Base-by-base conservation (phyloP, 371 early-diverging fungal genomes). In the Capillidium heterosporum region DNA sequence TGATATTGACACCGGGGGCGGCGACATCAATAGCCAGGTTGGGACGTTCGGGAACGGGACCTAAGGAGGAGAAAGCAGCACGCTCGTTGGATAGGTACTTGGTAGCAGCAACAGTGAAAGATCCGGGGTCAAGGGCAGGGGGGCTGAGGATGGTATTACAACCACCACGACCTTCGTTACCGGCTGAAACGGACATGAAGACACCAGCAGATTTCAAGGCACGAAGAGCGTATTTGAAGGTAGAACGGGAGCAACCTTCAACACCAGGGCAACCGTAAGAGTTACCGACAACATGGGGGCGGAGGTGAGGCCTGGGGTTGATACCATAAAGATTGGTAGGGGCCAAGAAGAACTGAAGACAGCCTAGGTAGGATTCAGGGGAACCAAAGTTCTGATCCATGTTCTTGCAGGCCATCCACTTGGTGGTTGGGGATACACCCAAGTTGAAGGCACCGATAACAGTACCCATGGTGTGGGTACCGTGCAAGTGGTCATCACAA, bases 1-100 rank as follows among this genome's bases (percentile, higher is more conserved):
- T 66, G 61, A 23, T 66, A 64, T 51, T 55, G 24, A 53, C 52
- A 67, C 41, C 70, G 57, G 59, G 64, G 57, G 35, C 66, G 67
- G 62, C 67, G 2, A 51, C 0, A 32, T 51, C 35, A 11, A 51
- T 32, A 23, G 52, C 15, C 4, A 35, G 7, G 10, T 31, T 28
- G 4, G 15, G 10, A 0, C 52, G 8, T 39, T 32, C 19, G 8
- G 3, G 7, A n/a, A 27, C n/a, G 15, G 52, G 52, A 19, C 52
- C 52, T 11, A 51, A 11, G 7, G 52, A 51, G 21, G 23, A 21
- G 21, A 32, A 32, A 31, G 23, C 3, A 19, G 31, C n/a, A 3
- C 52, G 31, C 7, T 10, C 2, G 39, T 35, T 31, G 23, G 35
- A 13, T 13, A 17, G 2, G 10, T 51, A 39, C 28, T 29, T 21